Percentiles rank a stretch among this genome's conserved stretches.
Conservation (phyloP, 2,329 filamentous ascomycete genomes). For the Magnaporthiopsis poae region DNA sequence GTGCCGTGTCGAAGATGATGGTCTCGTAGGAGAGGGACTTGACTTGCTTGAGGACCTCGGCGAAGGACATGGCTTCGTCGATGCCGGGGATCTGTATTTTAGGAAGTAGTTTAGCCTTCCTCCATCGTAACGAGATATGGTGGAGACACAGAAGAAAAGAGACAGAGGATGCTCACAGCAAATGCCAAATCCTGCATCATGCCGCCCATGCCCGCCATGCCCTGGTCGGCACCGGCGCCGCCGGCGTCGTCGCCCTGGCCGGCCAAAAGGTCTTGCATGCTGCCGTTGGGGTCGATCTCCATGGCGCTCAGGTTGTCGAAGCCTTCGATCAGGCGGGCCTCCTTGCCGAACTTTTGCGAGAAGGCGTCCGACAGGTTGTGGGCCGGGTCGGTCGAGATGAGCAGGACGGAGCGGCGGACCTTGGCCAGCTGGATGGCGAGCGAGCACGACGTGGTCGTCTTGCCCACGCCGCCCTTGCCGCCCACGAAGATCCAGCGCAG, state of each 20-base stretch:
- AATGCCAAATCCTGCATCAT: constrained; percentile 99
- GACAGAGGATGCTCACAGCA: constrained; percentile 50
- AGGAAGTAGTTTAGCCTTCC: no score
- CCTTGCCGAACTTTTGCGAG: constrained; percentile 98
- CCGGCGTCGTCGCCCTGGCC: constrained; percentile 60
- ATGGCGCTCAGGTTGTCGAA: constrained; percentile 92
- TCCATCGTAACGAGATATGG: no score
- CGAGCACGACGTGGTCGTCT: constrained; percentile 98
- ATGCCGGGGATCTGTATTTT: constrained; percentile 77
- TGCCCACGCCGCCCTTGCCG: constrained; percentile 95
- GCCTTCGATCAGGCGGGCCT: constrained; percentile 82
- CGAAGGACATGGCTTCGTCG: constrained; percentile 98
- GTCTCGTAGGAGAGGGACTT: constrained; percentile 97
- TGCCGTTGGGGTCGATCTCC: constrained; percentile 98
- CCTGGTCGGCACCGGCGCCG: constrained; percentile 42
- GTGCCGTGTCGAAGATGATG: constrained; percentile 97
- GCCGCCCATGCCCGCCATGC: constrained; percentile 65
- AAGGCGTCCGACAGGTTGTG: constrained; percentile 98
- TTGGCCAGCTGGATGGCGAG: constrained; percentile 95
- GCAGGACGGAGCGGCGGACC: constrained; percentile 85
- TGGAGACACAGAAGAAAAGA: not conserved
- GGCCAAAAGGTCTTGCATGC: constrained; percentile 86
- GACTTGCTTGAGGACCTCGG: constrained; percentile 97
- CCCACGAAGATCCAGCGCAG: constrained; percentile 99
- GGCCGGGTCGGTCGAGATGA: constrained; percentile 96